Percentiles rank a stretch among this genome's conserved stretches.
These are phyloP conservation scores for Trichosanthes truncata DNA, from an alignment of 306 rosid genomes.

Conservation along the genomic window DNA sequence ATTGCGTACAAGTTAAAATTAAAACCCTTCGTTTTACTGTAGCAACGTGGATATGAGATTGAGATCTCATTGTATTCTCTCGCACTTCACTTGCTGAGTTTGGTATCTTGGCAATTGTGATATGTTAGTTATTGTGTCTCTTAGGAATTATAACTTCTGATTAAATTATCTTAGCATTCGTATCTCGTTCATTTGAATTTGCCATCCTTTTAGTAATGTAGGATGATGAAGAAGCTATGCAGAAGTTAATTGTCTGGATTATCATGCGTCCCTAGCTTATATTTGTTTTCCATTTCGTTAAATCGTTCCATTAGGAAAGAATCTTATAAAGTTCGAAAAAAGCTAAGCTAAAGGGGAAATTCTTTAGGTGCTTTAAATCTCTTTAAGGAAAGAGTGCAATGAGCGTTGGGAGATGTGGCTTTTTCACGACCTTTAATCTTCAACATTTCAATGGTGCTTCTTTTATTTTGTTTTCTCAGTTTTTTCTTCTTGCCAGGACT, in stretches of 20 bases:
- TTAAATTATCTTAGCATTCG: background rate
- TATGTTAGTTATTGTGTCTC: background rate
- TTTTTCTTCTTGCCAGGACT: background rate
- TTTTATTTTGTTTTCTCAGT: background rate
- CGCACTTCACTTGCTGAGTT: background rate
- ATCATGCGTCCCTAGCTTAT: background rate
- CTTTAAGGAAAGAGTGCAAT: background rate
- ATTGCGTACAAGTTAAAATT: background rate
- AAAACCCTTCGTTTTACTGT: background rate
- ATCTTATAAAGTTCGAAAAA: background rate
- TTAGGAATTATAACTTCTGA: background rate
- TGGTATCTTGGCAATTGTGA: background rate
- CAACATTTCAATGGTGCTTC: background rate
- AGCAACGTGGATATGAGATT: background rate
- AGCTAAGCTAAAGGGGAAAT: background rate
- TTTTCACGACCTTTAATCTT: background rate
- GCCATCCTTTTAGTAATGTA: background rate
- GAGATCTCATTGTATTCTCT: constrained; percentile 1
- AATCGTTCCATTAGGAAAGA: background rate
- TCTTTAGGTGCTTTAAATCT: background rate
- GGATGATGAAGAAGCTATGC: background rate
- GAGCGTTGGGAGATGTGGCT: background rate
- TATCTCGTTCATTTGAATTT: background rate
- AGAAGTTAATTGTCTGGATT: background rate
- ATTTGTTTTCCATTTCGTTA: background rate